phyloP scores from a whole-genome alignment of 2,329 filamentous ascomycete genomes.

The Zymoseptoria crescenta region DNA sequence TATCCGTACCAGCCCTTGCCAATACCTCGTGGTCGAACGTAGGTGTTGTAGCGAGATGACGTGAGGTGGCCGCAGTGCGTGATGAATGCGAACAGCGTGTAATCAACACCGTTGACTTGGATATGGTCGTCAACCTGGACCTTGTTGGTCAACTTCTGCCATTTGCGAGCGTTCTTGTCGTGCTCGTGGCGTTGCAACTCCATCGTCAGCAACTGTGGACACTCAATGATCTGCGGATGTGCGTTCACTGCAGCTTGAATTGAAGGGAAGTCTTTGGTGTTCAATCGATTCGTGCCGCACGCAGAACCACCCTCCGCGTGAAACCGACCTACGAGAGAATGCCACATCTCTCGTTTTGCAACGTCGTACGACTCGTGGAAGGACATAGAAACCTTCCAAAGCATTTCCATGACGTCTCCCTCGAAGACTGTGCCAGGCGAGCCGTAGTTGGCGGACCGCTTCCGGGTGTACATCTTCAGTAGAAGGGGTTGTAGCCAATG shows the following conservation, averaged over 20 bases:
- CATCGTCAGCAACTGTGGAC: constrained; percentile 34
- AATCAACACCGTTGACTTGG: constrained; percentile 40
- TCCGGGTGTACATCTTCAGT: constrained; percentile 23
- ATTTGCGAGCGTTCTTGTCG: constrained; percentile 46
- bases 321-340: constrained; percentile 20
- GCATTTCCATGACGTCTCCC: constrained; percentile 20
- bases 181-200: constrained; percentile 52
- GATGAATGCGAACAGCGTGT: constrained; percentile 53
- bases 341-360: constrained; percentile 9
- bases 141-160: constrained; percentile 49
- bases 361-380: constrained; percentile 11
- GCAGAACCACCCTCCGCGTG: constrained; percentile 14
- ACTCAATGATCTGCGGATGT: constrained; percentile 17
- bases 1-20: constrained; percentile 53
- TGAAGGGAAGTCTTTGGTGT: constrained; percentile 26
- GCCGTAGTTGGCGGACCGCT: constrained; percentile 14
- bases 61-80: constrained; percentile 53
- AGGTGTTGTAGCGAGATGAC: constrained; percentile 53
- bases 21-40: constrained; percentile 50
- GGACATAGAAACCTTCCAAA: constrained; percentile 11
- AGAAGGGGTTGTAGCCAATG: constrained; percentile 18
- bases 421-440: neutral
- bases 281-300: constrained; percentile 19
- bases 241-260: constrained; percentile 38
- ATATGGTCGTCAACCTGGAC: constrained; percentile 51